Evolutionary conservation across 2,329 filamentous ascomycete genomes (phyloP), one percentile per base, ranked within the genome.

Genomic region (Calonectria multiphialidica): DNA sequence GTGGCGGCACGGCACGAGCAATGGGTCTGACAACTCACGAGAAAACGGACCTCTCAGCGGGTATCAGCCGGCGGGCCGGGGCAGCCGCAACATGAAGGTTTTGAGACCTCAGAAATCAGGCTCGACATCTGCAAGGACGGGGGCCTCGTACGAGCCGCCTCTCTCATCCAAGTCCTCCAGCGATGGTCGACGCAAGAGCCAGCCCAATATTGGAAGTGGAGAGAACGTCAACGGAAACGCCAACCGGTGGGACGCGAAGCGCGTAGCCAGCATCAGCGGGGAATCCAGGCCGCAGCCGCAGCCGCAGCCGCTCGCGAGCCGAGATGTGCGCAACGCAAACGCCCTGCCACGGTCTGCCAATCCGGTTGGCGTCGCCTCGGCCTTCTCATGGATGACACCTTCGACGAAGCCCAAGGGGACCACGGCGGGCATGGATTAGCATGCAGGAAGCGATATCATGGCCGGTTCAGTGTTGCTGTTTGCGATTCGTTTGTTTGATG

Each of bases 351-450:
- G 91, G 69, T 88, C 91, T 8, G 88, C 91, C 37, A 98, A 98
- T 80, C 96, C 97, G 0, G 90, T 98, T 21, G 96, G 96, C 10
- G 94, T 94, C n/a, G 96, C 94, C 16, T 97, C 95, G 71, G 96
- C 96, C 3, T 98, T 98, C 85, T 93, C 94, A 15, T 98, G 96
- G 96, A 93, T 98, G 87, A 96, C 94, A 59, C 84, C 88, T 47
- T 76, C 83, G 21, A 81, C 80, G 63, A 83, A 87, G 55, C 59
- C 80, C 40, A 84, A 82, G 76, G 70, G 85, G 2, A 80, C 85
- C 12, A 76, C 83, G 6, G 74, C 81, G 28, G 82, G 81, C 16
- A 75, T 75, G 25, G 77, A 79, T 16, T 78, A 71, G 21, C 25
- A 21, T 18, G 12, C 12, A 25, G 18, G 16, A 23, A 40, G 23